Conservation (phyloP, 177 flowering plant genomes). For the Telopea speciosissima region DNA sequence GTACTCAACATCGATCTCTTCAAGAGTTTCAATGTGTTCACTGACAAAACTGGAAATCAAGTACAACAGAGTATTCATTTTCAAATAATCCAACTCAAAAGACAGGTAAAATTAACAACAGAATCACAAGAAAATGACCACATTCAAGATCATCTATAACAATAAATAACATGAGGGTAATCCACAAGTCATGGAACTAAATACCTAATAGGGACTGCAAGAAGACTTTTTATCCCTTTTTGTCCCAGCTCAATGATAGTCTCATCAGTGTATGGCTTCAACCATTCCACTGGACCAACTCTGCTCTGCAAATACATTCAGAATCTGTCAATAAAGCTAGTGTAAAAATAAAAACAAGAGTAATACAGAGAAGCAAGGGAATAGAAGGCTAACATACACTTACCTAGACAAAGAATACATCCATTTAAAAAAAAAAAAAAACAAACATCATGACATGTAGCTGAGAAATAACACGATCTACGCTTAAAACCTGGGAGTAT, state of each 20-base stretch:
- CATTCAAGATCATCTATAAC: not conserved
- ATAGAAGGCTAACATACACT: not conserved
- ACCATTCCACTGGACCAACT: slow-evolving; percentile 99
- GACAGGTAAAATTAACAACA: not conserved
- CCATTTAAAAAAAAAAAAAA: too few species aligned
- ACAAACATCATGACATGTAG: not conserved
- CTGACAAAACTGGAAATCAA: slow-evolving; percentile 66
- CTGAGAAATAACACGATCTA: not conserved
- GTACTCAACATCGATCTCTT: slow-evolving; percentile 89
- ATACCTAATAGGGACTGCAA: slow-evolving; percentile 97
- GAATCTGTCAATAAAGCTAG: not conserved
- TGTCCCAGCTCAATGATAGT: slow-evolving; percentile 87
- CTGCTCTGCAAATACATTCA: slow-evolving; percentile 56
- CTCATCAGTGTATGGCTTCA: slow-evolving; percentile 96
- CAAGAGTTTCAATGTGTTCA: slow-evolving; percentile 90
- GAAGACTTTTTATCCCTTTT: slow-evolving; percentile 77
- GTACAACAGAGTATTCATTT: not conserved
- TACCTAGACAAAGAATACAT: too few species aligned
- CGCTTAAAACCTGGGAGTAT: too few species aligned
- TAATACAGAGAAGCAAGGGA: not conserved
- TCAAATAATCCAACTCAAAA: slow-evolving; percentile 5
- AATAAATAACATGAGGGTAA: not conserved
- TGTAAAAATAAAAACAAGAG: not conserved
- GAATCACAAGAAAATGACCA: not conserved
- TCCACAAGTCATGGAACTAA: not conserved